Evolutionary conservation across 2,329 filamentous ascomycete species (phyloP).

Genomic region (Colletotrichum graminicola): DNA sequence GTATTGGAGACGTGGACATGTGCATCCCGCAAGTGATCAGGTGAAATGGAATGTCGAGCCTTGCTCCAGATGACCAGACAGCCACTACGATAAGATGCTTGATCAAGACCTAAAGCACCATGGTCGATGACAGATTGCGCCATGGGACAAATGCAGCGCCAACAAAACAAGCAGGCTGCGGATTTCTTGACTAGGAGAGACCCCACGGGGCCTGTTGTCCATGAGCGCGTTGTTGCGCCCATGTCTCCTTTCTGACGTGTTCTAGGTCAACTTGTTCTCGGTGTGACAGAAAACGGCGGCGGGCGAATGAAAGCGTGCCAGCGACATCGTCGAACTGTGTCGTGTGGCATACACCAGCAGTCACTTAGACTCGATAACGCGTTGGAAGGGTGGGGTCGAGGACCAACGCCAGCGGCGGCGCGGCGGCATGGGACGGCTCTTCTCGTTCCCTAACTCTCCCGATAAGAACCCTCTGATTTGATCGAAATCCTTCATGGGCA

Average conservation of each 20-base stretch:
- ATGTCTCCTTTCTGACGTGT: constrained; percentile 31
- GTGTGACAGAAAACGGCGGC: constrained; percentile 17
- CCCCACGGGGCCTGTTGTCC: constrained; percentile 10
- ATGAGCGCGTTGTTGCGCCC: neutral
- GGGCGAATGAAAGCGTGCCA: constrained; percentile 34
- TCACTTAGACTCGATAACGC: neutral
- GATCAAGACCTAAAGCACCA: neutral
- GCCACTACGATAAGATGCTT: constrained; percentile 4
- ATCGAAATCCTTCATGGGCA: neutral
- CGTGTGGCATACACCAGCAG: constrained; percentile 4
- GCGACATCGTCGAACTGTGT: constrained; percentile 26
- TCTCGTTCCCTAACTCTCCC: constrained; percentile 36
- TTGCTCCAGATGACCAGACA: neutral
- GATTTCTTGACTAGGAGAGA: constrained; percentile 13
- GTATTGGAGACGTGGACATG: neutral
- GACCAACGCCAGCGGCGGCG: constrained; percentile 11
- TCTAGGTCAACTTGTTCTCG: constrained; percentile 14
- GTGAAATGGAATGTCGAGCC: constrained; percentile 3
- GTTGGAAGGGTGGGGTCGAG: neutral
- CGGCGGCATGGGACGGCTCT: constrained; percentile 38
- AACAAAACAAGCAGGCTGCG: constrained; percentile 9
- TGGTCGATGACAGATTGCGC: constrained; percentile 14
- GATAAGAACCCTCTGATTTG: constrained; percentile 5
- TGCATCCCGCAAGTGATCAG: neutral
- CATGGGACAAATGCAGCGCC: neutral